These are phyloP conservation scores for Ustulina deusta DNA, from an alignment of 2,329 filamentous ascomycete genomes.

Conservation along the genomic window DNA sequence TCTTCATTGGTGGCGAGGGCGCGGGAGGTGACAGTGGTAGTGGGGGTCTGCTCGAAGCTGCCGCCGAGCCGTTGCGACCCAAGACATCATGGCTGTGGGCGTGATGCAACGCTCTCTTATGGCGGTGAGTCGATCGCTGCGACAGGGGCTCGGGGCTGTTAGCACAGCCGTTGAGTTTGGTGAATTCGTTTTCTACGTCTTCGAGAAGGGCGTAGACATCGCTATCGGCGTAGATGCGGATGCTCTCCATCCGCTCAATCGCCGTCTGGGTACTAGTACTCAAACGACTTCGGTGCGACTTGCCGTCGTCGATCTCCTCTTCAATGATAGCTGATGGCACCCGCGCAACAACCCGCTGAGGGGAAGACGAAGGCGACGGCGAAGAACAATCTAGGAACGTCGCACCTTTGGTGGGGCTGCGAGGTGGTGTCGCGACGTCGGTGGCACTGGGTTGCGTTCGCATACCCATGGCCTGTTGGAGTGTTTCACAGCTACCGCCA, in stretches of 20 bases:
- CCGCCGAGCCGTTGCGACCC: conserved; percentile 50
- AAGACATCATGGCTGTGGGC: conserved; percentile 65
- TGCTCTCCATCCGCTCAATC: conserved; percentile 66
- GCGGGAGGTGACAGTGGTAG: conserved; percentile 52
- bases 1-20: conserved; percentile 53
- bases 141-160: conserved; percentile 40
- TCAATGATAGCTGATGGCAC: conserved; percentile 69
- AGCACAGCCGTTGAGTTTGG: conserved; percentile 55
- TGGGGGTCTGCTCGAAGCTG: conserved; percentile 46
- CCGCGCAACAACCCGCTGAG: conserved; percentile 64
- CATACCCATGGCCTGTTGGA: conserved; percentile 58
- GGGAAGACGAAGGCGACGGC: conserved; percentile 59
- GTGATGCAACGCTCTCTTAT: conserved; percentile 59
- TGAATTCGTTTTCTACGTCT: conserved; percentile 74
- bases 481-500: conserved; percentile 54
- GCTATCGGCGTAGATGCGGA: conserved; percentile 75
- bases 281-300: conserved; percentile 39
- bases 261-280: conserved; percentile 47
- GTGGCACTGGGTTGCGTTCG: conserved; percentile 53
- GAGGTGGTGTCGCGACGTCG: conserved; percentile 68
- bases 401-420: conserved; percentile 66
- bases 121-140: conserved; percentile 49
- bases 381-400: conserved; percentile 47
- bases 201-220: conserved; percentile 75
- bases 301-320: conserved; percentile 58